Conservation (phyloP, 345 rosid species). For the Hypericum androsaemum region DNA sequence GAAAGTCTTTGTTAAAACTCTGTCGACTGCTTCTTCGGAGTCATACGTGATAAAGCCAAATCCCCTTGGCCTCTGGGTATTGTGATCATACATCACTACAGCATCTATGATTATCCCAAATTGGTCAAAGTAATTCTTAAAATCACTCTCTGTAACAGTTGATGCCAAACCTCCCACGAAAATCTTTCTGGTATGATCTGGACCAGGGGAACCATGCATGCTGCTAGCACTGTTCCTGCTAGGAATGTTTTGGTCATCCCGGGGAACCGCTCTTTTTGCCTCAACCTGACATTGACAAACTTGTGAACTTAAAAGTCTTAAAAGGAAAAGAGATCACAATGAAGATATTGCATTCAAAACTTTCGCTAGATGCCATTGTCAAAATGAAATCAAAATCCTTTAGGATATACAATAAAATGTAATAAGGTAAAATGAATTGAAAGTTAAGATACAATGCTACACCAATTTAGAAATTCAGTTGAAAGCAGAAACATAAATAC, state of each 20-base stretch:
- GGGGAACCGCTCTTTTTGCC: constrained; percentile 95
- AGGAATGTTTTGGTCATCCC: constrained; percentile 61
- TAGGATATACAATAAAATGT: too few species aligned
- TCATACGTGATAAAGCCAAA: constrained; percentile 85
- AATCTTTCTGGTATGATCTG: constrained; percentile 62
- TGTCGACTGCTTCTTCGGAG: constrained; percentile 75
- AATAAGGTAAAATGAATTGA: too few species aligned
- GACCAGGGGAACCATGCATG: constrained; percentile 54
- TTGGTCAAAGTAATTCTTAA: constrained; percentile 75
- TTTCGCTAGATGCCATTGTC: too few species aligned
- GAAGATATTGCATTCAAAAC: too few species aligned
- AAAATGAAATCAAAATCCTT: too few species aligned
- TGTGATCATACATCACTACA: constrained; percentile 91
- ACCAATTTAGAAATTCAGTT: too few species aligned
- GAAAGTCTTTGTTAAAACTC: constrained; percentile 62
- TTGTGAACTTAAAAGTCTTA: background rate
- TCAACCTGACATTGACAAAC: constrained; percentile 56
- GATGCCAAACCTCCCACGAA: constrained; percentile 94
- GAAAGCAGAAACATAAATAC: too few species aligned
- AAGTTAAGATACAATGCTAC: too few species aligned
- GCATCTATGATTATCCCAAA: constrained; percentile 79
- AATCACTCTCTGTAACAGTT: constrained; percentile 65
- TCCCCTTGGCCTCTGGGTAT: constrained; percentile 89
- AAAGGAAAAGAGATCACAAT: too few species aligned
- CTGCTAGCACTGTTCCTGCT: constrained; percentile 39